These are phyloP conservation scores for Barbarea vulgaris DNA, from an alignment of 345 rosid species.

Conservation along the genomic window DNA sequence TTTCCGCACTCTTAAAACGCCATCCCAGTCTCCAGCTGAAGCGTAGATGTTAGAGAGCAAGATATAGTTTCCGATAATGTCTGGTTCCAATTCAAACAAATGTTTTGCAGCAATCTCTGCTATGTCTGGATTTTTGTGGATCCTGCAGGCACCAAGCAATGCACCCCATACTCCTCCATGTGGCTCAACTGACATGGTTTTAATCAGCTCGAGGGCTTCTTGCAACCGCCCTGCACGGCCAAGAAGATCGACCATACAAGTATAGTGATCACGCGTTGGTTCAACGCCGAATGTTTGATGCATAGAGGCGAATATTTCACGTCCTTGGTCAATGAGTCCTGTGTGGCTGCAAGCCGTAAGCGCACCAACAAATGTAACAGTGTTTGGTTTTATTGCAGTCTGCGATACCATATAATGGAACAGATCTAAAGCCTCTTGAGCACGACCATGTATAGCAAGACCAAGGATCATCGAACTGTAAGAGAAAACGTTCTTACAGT, in stretches of 20 bases:
- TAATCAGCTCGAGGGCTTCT: constrained; percentile 68
- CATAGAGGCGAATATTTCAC: constrained; percentile 61
- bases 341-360: constrained; percentile 77
- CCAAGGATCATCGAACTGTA: constrained; percentile 89
- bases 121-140: constrained; percentile 60
- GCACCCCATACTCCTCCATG: constrained; percentile 88
- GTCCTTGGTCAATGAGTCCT: constrained; percentile 66
- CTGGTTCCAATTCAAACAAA: constrained; percentile 72
- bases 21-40: constrained; percentile 60
- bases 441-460: constrained; percentile 73
- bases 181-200: constrained; percentile 62
- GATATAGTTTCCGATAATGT: constrained; percentile 68
- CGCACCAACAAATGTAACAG: constrained; percentile 74
- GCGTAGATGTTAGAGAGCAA: constrained; percentile 66
- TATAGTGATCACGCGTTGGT: constrained; percentile 68
- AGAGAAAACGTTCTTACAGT: constrained; percentile 64
- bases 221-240: constrained; percentile 69
- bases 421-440: constrained; percentile 59
- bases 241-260: constrained; percentile 84
- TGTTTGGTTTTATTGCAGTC: constrained; percentile 59
- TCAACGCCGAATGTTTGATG: constrained; percentile 51
- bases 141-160: constrained; percentile 77
- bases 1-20: constrained; percentile 53
- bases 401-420: constrained; percentile 63
- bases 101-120: constrained; percentile 69